These are phyloP conservation scores for Cladophialophora immunda DNA, from an alignment of 2,329 filamentous ascomycete species.

Conservation along the genomic window DNA sequence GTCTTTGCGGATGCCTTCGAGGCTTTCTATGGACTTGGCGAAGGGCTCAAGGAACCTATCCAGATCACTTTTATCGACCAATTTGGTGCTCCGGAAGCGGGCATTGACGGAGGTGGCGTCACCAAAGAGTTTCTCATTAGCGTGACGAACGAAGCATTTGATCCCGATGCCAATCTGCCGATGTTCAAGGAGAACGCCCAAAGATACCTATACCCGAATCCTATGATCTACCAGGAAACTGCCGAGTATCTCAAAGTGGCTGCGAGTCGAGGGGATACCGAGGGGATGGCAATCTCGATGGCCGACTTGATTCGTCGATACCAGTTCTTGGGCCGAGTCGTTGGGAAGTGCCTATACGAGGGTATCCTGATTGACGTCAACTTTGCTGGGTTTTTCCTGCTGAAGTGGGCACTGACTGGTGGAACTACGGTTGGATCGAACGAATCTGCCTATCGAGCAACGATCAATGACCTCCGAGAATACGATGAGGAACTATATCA, in stretches of 20 bases:
- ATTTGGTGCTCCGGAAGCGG: constrained; percentile 85
- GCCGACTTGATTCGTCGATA: constrained; percentile 74
- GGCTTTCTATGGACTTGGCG: constrained; percentile 81
- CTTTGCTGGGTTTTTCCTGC: constrained; percentile 94
- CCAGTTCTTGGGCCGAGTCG: constrained; percentile 89
- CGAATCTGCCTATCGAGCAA: constrained; percentile 82
- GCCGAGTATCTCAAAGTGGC: constrained; percentile 60
- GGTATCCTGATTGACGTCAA: constrained; percentile 91
- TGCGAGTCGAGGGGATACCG: constrained; percentile 62
- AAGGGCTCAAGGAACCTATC: constrained; percentile 90
- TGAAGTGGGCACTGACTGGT: constrained; percentile 89
- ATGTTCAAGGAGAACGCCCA: constrained; percentile 87
- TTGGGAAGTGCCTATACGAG: constrained; percentile 97
- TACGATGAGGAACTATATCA: constrained; percentile 91
- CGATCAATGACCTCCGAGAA: constrained; percentile 91
- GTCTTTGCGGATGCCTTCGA: constrained; percentile 87
- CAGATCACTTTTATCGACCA: constrained; percentile 96
- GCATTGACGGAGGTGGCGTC: constrained; percentile 95
- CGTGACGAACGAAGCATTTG: constrained; percentile 85
- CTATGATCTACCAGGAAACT: constrained; percentile 75
- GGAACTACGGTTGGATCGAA: constrained; percentile 69
- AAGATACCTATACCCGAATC: constrained; percentile 89
- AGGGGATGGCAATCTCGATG: constrained; percentile 66
- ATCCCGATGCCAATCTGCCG: constrained; percentile 60
- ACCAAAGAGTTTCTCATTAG: constrained; percentile 97